Conservation (phyloP, 768 basidiomycete genomes). For the Mrakia gelida region DNA sequence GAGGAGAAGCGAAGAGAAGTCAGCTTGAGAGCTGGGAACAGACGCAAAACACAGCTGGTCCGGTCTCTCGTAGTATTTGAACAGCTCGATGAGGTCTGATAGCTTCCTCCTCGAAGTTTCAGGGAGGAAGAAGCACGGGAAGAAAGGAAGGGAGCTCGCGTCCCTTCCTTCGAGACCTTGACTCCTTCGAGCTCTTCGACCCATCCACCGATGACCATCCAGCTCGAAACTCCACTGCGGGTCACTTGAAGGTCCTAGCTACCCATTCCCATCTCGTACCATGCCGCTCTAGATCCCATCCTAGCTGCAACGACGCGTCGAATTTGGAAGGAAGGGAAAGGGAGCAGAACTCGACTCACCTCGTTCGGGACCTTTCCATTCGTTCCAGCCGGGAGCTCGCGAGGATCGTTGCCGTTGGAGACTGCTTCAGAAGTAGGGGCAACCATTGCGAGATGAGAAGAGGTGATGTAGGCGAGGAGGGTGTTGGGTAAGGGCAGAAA, state of each 20-base stretch:
- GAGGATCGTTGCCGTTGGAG: neutral
- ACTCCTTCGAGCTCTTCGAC: neutral
- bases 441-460: neutral
- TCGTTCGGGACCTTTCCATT: neutral
- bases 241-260: neutral
- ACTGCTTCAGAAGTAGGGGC: neutral
- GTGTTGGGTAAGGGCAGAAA: neutral
- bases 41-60: neutral
- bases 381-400: neutral
- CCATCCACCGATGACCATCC: neutral
- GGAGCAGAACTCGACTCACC: neutral
- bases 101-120: neutral
- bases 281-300: neutral
- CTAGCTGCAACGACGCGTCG: neutral
- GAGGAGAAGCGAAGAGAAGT: neutral
- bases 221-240: neutral
- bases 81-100: neutral
- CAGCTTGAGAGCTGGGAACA: neutral
- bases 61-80: neutral
- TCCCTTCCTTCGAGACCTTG: neutral
- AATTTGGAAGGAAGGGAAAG: neutral
- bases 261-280: too few species aligned
- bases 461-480: neutral
- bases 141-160: neutral
- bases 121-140: neutral